Percentiles rank a stretch among this genome's conserved stretches.
These are phyloP conservation scores for Ophiostoma montium DNA, from an alignment of 2,329 filamentous ascomycete genomes.

Conservation along the genomic window DNA sequence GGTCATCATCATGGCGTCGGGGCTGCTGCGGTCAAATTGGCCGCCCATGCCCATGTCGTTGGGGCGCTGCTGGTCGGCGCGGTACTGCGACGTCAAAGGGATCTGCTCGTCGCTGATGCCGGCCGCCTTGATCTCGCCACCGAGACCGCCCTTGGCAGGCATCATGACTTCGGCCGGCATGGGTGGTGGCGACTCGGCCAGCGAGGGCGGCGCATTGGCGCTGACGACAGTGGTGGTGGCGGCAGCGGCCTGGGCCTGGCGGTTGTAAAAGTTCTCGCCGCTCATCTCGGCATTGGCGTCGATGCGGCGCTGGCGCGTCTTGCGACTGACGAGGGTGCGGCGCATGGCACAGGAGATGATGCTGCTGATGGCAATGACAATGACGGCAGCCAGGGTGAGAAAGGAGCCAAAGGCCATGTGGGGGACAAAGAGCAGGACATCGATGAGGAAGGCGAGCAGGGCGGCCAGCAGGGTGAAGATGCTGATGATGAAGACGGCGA, in stretches of 20 bases:
- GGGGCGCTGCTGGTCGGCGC: conserved; percentile 36
- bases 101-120: conserved; percentile 54
- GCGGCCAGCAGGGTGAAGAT: conserved; percentile 74
- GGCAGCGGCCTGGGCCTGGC: conserved; percentile 38
- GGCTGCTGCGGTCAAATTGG: conserved; percentile 14
- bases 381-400: conserved; percentile 77
- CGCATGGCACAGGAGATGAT: conserved; percentile 92
- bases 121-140: conserved; percentile 48
- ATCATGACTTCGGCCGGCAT: conserved; percentile 36
- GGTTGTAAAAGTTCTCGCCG: conserved; percentile 78
- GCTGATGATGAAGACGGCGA: conserved; percentile 72
- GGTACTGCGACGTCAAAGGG: conserved; percentile 52
- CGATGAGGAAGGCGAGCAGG: conserved; percentile 73
- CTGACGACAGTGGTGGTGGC: conserved; percentile 24
- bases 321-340: conserved; percentile 76
- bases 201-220: conserved; percentile 11
- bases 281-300: conserved; percentile 96
- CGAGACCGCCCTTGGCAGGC: conserved; percentile 41
- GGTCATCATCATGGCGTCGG: conserved; percentile 17
- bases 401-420: conserved; percentile 91
- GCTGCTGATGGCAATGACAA: conserved; percentile 67
- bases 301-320: conserved; percentile 84
- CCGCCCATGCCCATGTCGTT: no score
- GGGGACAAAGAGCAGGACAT: conserved; percentile 87
- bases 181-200: not conserved